Evolutionary conservation across 2,329 filamentous ascomycete species (phyloP).

Genomic region (Botrytis elliptica): DNA sequence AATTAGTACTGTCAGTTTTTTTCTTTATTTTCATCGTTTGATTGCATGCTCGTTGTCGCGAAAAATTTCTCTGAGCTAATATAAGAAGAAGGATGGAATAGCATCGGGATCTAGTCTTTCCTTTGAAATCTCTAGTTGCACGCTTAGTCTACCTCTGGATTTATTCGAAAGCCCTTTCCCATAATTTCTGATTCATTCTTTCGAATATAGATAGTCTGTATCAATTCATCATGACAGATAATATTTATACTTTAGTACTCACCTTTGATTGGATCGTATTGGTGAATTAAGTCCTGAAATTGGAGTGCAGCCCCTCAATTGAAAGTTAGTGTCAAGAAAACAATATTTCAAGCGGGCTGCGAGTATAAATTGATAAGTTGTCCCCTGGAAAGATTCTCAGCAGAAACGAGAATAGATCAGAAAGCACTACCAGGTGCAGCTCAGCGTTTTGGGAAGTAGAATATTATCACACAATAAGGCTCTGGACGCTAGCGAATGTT

Average conservation of each 20-base stretch:
- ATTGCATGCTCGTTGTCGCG: background rate
- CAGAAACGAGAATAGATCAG: background rate
- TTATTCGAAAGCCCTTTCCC: too few species aligned
- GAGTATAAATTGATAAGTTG: background rate
- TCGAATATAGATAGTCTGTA: too few species aligned
- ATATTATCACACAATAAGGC: background rate
- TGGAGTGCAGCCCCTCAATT: background rate
- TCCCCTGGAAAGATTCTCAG: background rate
- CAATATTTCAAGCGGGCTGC: background rate
- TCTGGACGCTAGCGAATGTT: background rate
- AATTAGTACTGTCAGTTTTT: background rate
- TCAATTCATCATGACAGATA: background rate
- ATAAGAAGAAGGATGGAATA: rapidly evolving
- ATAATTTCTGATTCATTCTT: too few species aligned
- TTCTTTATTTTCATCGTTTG: background rate
- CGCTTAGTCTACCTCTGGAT: background rate
- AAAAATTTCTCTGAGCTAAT: rapidly evolving
- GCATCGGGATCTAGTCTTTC: background rate
- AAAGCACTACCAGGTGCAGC: background rate
- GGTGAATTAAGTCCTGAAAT: background rate
- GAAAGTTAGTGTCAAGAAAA: background rate
- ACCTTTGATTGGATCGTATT: background rate
- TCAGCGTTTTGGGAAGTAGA: background rate
- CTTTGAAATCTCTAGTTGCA: background rate
- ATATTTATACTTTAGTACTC: background rate